A percentile compares a stretch with the other conserved stretches of the same genome.
Conservation (phyloP, 1,139 yeast species). For the Oligophagozyma castellii region DNA sequence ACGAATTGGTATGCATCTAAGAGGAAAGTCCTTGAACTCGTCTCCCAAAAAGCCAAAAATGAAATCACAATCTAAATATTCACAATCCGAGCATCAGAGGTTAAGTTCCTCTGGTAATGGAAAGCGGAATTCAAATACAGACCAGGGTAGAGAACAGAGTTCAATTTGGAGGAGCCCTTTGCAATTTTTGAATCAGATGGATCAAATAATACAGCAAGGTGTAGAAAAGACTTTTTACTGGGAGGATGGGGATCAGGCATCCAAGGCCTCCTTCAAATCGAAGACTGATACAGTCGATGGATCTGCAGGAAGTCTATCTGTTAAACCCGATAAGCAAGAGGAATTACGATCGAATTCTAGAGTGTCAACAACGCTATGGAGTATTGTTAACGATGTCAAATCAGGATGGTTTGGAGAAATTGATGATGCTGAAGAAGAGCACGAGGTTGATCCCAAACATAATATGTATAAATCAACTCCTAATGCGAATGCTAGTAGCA, state of each 20-base stretch:
- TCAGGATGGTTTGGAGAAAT: constrained; percentile 28
- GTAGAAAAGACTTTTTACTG: constrained; percentile 39
- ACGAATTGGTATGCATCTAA: constrained; percentile 11
- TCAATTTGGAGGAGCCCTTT: constrained; percentile 41
- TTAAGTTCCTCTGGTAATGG: constrained; percentile 1
- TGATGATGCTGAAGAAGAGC: constrained; percentile 15
- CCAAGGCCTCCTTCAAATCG: no score
- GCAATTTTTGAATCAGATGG: constrained; percentile 52
- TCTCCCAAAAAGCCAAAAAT: background rate
- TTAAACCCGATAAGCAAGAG: constrained; percentile 8
- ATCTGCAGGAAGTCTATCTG: background rate
- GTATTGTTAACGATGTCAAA: constrained; percentile 28
- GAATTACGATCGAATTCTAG: no score
- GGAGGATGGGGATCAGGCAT: constrained; percentile 14
- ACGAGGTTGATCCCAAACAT: background rate
- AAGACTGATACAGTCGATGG: constrained; percentile 2
- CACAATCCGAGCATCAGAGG: background rate
- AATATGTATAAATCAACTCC: background rate
- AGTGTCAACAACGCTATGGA: constrained; percentile 27
- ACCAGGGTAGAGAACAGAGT: constrained; percentile 1
- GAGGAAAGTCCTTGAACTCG: constrained; percentile 1
- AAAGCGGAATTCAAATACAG: constrained; percentile 6
- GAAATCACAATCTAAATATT: background rate
- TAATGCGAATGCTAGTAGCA: no score
- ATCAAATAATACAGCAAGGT: constrained; percentile 51